Evolutionary conservation across 1,284 basidiomycete genomes (phyloP).

Genomic region (Lignosus rhinocerotis): DNA sequence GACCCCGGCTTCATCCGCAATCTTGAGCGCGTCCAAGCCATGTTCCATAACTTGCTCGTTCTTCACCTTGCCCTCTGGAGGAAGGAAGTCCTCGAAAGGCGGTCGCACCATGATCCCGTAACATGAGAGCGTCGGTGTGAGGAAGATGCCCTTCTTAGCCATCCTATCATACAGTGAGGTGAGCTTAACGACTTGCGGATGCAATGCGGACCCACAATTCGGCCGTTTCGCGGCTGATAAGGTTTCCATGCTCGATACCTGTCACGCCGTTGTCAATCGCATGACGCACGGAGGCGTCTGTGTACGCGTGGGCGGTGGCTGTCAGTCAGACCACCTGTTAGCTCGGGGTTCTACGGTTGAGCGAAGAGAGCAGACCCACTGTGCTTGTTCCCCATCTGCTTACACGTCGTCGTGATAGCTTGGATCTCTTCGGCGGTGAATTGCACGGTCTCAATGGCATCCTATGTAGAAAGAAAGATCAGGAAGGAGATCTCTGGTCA

Average conservation of each 20-base stretch:
- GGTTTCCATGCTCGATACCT: constrained; percentile 50
- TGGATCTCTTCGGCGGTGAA: constrained; percentile 46
- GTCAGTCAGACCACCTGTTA: neutral
- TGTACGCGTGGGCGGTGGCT: constrained; percentile 43
- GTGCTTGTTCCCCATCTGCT: constrained; percentile 42
- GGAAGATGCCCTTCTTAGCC: constrained; percentile 40
- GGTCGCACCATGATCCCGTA: constrained; percentile 46
- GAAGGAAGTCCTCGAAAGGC: constrained; percentile 45
- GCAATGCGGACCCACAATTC: constrained; percentile 15
- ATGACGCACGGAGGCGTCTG: constrained; percentile 40
- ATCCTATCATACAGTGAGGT: constrained; percentile 27
- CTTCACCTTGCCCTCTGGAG: constrained; percentile 40
- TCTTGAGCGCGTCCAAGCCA: constrained; percentile 38
- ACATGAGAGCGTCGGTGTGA: constrained; percentile 47
- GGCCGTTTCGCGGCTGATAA: constrained; percentile 36
- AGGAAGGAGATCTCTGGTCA: neutral
- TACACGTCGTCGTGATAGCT: constrained; percentile 46
- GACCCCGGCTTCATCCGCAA: constrained; percentile 39
- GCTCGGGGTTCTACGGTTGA: neutral
- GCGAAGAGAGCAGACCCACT: constrained; percentile 24
- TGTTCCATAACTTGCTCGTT: constrained; percentile 45
- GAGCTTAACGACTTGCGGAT: neutral
- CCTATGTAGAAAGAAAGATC: constrained; percentile 17
- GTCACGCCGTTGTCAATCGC: constrained; percentile 40
- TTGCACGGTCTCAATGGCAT: constrained; percentile 48